phyloP scores from a whole-genome alignment of 2,329 filamentous ascomycete species.

The Penicillium sp. region DNA sequence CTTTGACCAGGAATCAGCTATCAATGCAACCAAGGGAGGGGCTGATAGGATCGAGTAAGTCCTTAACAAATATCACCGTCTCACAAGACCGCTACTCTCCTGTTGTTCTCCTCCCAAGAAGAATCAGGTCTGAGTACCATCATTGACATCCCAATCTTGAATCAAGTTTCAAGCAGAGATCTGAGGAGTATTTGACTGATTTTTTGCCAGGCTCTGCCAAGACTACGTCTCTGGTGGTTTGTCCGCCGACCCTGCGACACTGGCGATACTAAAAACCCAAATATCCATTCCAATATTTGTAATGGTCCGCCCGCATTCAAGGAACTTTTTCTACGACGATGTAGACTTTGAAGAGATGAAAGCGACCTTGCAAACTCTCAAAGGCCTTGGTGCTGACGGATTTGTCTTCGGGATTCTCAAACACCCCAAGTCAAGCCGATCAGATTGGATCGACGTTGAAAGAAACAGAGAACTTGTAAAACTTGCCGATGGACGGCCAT shows the following conservation, averaged over 20 bases:
- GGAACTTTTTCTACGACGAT: slow-evolving; percentile 50
- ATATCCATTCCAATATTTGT: slow-evolving; percentile 51
- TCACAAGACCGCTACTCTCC: too few species aligned
- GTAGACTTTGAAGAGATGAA: slow-evolving; percentile 52
- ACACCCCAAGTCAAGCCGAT: not conserved
- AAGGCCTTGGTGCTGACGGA: slow-evolving; percentile 43
- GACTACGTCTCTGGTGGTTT: slow-evolving; percentile 25
- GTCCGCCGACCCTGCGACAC: slow-evolving; percentile 25
- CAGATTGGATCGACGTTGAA: slow-evolving; percentile 43
- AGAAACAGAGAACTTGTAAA: slow-evolving; percentile 49
- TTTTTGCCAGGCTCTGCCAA: slow-evolving; percentile 32
- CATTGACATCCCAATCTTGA: not conserved
- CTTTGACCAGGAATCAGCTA: slow-evolving; percentile 51
- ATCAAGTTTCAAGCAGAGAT: not conserved
- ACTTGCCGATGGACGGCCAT: slow-evolving; percentile 48
- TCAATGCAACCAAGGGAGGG: slow-evolving; percentile 46
- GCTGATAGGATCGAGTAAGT: slow-evolving; percentile 58
- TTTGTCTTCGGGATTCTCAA: slow-evolving; percentile 58
- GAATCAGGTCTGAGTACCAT: not conserved
- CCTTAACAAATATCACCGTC: slow-evolving; percentile 29
- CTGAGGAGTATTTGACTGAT: slow-evolving; percentile 43
- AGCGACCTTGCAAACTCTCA: slow-evolving; percentile 41
- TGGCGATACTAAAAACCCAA: slow-evolving; percentile 26
- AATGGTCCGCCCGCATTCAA: slow-evolving; percentile 58
- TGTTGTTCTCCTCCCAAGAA: too few species aligned